Evolutionary conservation across 1,284 basidiomycete genomes (phyloP).

Genomic region (Retiboletus fuscus): DNA sequence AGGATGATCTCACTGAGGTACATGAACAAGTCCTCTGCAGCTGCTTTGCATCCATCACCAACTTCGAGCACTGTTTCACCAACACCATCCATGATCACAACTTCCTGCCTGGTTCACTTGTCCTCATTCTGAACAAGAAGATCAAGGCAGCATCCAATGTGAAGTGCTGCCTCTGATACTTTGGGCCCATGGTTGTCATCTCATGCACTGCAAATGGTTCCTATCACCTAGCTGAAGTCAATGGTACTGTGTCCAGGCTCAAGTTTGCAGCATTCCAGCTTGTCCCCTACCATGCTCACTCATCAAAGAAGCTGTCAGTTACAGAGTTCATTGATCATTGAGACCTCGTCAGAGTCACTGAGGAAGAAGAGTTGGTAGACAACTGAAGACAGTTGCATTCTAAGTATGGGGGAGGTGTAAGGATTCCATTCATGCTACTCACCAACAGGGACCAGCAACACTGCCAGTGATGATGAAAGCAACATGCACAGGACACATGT

Average conservation of each 20-base stretch:
- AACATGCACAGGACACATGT: too few species aligned
- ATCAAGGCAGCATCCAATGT: conserved; percentile 42
- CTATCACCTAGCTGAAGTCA: too few species aligned
- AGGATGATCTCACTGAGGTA: neutral
- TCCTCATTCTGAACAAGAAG: too few species aligned
- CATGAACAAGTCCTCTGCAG: conserved; percentile 39
- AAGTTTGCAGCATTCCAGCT: conserved; percentile 38
- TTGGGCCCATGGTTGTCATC: conserved; percentile 50
- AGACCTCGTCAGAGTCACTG: neutral
- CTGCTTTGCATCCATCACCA: conserved; percentile 26
- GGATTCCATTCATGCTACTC: too few species aligned
- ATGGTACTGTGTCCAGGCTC: too few species aligned
- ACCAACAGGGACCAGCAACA: too few species aligned
- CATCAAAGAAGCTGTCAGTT: neutral
- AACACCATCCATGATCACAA: conserved; percentile 34
- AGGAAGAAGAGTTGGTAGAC: too few species aligned
- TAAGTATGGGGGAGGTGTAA: too few species aligned
- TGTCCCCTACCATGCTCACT: conserved; percentile 33
- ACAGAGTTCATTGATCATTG: neutral
- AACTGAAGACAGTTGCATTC: too few species aligned
- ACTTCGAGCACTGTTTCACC: conserved; percentile 33
- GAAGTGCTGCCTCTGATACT: conserved; percentile 47
- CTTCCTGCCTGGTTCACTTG: too few species aligned
- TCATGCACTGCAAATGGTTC: conserved; percentile 24
- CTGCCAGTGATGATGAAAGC: too few species aligned